Conservation (phyloP, 257 asterid genomes). For the Penstemon newberryi region DNA sequence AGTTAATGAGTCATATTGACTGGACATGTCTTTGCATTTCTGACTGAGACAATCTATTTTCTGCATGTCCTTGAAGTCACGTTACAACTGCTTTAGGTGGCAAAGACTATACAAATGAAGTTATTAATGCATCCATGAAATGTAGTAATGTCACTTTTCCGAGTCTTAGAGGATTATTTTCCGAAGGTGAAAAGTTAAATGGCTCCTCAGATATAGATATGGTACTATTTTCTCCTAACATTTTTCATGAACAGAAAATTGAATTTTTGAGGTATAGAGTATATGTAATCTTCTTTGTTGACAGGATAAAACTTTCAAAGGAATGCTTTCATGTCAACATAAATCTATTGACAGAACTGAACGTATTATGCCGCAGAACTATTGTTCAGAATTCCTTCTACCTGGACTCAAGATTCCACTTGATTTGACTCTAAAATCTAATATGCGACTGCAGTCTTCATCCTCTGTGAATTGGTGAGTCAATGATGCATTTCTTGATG, state of each 20-base stretch:
- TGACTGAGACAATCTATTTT: constrained; percentile 22
- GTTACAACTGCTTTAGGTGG: constrained; percentile 43
- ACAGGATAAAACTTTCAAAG: constrained; percentile 83
- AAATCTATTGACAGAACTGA: constrained; percentile 42
- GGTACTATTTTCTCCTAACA: constrained; percentile 45
- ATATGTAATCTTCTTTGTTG: constrained; percentile 22
- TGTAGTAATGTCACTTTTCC: constrained; percentile 50
- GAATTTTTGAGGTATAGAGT: constrained; percentile 29
- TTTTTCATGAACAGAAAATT: constrained; percentile 13
- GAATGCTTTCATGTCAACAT: constrained; percentile 63
- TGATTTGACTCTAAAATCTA: constrained; percentile 86
- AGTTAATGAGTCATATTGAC: constrained; percentile 10
- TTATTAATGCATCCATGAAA: constrained; percentile 37
- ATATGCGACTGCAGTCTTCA: constrained; percentile 61
- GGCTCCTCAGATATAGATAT: constrained; percentile 61
- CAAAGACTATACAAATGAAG: constrained; percentile 36
- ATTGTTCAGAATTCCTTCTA: constrained; percentile 52
- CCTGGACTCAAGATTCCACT: constrained; percentile 68
- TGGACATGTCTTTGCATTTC: constrained; percentile 15
- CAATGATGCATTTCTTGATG: constrained; percentile 15
- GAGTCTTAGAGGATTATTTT: constrained; percentile 61
- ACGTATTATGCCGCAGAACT: constrained; percentile 32
- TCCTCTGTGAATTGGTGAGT: constrained; percentile 84
- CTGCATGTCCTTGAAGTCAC: constrained; percentile 39
- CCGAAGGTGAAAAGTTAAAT: constrained; percentile 50